Evolutionary conservation across 2,329 filamentous ascomycete genomes (phyloP).

Genomic region (Knoxdaviesia capensis): DNA sequence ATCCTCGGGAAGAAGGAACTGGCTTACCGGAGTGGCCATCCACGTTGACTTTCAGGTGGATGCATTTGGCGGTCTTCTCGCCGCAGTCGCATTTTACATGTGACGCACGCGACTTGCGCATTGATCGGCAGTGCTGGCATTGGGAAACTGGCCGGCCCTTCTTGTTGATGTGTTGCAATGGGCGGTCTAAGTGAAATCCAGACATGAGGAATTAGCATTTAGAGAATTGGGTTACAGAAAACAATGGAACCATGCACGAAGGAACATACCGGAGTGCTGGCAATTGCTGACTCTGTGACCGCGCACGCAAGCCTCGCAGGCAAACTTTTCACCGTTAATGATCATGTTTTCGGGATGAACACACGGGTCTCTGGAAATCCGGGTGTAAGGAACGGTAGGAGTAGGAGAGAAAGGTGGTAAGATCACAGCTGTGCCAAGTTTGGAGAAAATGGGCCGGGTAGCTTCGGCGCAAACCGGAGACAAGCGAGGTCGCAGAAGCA

Average conservation of each 20-base stretch:
- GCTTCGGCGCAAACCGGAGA: too few species aligned
- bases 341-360: slow-evolving; percentile 35
- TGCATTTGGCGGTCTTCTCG: slow-evolving; percentile 63
- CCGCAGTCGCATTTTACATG: slow-evolving; percentile 96
- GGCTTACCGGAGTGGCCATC: slow-evolving; percentile 39
- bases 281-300: slow-evolving; percentile 98
- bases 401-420: neutral
- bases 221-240: neutral
- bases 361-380: neutral
- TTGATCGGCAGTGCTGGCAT: slow-evolving; percentile 87
- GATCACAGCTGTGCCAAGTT: too few species aligned
- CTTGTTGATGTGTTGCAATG: slow-evolving; percentile 86
- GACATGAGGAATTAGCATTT: neutral
- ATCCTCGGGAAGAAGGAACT: neutral
- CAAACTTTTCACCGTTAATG: slow-evolving; percentile 91
- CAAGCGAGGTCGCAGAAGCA: too few species aligned
- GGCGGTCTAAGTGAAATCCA: slow-evolving; percentile 43
- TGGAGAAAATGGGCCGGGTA: too few species aligned
- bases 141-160: slow-evolving; percentile 95
- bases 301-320: slow-evolving; percentile 93
- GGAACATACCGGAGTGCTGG: slow-evolving; percentile 70
- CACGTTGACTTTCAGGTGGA: slow-evolving; percentile 34
- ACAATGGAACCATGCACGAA: neutral
- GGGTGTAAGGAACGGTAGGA: neutral
- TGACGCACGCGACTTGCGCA: slow-evolving; percentile 88